Percentiles rank a stretch among this genome's conserved stretches.
Evolutionary conservation across 129 eudicot genomes (phyloP).

Genomic region (Centrapalus pauciflorus): DNA sequence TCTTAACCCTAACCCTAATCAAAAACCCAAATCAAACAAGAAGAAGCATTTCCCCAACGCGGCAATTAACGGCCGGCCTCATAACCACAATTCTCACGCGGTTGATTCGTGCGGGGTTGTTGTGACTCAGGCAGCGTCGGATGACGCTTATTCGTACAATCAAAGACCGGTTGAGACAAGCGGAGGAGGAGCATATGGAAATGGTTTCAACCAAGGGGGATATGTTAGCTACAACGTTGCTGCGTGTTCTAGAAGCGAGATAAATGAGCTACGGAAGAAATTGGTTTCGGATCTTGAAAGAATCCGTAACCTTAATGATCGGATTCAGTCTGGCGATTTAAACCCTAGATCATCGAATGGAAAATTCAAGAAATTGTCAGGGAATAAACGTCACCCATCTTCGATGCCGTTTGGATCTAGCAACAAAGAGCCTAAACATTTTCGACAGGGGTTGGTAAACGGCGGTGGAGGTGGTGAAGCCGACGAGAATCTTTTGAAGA

Average conservation of each 20-base stretch:
- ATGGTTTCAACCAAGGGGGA: slow-evolving; percentile 35
- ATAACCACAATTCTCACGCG: slow-evolving; percentile 10
- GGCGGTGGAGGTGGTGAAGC: not conserved
- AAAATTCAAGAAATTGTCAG: slow-evolving; percentile 39
- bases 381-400: slow-evolving; percentile 39
- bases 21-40: slow-evolving; percentile 34
- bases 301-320: slow-evolving; percentile 62
- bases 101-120: slow-evolving; percentile 25
- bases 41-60: slow-evolving; percentile 48
- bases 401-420: slow-evolving; percentile 34
- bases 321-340: slow-evolving; percentile 51
- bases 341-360: slow-evolving; percentile 38
- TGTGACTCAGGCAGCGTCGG: slow-evolving; percentile 52
- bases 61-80: slow-evolving; percentile 25
- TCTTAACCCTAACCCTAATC: slow-evolving; percentile 67
- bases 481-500: slow-evolving; percentile 49
- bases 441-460: slow-evolving; percentile 7
- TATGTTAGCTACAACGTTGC: slow-evolving; percentile 49
- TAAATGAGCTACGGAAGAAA: slow-evolving; percentile 49
- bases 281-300: slow-evolving; percentile 59
- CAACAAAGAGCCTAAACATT: slow-evolving; percentile 27
- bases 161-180: slow-evolving; percentile 30
- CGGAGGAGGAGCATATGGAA: slow-evolving; percentile 3
- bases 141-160: slow-evolving; percentile 72
- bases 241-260: slow-evolving; percentile 45